Conservation (phyloP, 139 green algal genomes). For the Coelastrella sp. region DNA sequence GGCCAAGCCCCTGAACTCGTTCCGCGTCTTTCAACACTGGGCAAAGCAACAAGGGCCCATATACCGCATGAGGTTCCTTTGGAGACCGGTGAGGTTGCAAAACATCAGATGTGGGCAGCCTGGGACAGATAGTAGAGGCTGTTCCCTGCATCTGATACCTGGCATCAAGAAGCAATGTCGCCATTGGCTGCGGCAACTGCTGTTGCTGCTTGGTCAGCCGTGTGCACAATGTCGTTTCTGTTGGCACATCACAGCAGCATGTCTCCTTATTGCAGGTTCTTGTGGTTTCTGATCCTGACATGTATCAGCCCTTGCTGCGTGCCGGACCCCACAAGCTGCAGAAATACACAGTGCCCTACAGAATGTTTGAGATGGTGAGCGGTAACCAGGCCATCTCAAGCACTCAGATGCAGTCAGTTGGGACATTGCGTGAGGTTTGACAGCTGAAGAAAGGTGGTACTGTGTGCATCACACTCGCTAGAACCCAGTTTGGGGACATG, state of each 20-base stretch:
- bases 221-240: no score
- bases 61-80: constrained; percentile 31
- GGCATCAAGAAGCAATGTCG: no score
- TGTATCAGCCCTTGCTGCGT: constrained; percentile 19
- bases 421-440: no score
- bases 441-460: no score
- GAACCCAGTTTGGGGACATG: no score
- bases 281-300: constrained; percentile 40
- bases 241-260: background rate
- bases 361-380: constrained; percentile 45
- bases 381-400: no score
- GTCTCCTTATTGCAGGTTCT: constrained; percentile 15
- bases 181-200: no score
- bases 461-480: no score
- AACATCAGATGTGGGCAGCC: no score
- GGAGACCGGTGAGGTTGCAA: constrained; percentile 14
- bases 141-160: no score
- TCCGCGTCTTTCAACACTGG: constrained; percentile 13
- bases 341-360: constrained; percentile 40
- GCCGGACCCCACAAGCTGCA: constrained; percentile 5
- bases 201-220: background rate
- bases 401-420: no score
- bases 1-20: background rate
- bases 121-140: no score
- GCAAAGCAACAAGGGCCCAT: background rate